Evolutionary conservation across 768 basidiomycete genomes (phyloP).

Genomic region (Suillus sp.): DNA sequence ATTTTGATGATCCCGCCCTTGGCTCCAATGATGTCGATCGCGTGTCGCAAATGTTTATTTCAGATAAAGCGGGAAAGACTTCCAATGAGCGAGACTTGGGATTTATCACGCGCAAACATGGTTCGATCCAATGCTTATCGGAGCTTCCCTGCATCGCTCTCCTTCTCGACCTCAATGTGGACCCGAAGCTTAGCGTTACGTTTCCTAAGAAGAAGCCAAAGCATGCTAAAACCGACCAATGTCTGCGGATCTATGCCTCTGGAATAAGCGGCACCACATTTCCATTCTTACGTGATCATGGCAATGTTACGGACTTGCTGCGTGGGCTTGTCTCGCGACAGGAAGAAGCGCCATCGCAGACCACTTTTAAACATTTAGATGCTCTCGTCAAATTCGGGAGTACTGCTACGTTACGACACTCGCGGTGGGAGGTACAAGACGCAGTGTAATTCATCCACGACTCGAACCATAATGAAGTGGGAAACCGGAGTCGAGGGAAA

Average conservation of each 20-base stretch:
- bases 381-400: neutral
- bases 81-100: neutral
- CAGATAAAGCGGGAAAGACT: constrained; percentile 16
- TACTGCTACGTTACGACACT: neutral
- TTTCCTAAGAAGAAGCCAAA: neutral
- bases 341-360: neutral
- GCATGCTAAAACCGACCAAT: neutral
- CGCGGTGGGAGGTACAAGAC: neutral
- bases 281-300: neutral
- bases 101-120: neutral
- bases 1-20: constrained; percentile 13
- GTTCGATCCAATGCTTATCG: neutral
- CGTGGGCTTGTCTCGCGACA: neutral
- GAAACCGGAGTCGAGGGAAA: neutral
- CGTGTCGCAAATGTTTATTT: constrained; percentile 23
- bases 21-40: neutral
- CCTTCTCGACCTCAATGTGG: constrained; percentile 5
- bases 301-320: neutral
- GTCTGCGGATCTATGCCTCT: constrained; percentile 5
- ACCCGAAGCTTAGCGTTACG: neutral
- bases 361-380: neutral
- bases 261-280: neutral
- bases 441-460: neutral
- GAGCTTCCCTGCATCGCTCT: constrained; percentile 3
- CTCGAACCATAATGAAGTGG: neutral